These are phyloP conservation scores for Gloeophyllum trabeum DNA, from an alignment of 768 basidiomycete genomes.

Conservation along the genomic window DNA sequence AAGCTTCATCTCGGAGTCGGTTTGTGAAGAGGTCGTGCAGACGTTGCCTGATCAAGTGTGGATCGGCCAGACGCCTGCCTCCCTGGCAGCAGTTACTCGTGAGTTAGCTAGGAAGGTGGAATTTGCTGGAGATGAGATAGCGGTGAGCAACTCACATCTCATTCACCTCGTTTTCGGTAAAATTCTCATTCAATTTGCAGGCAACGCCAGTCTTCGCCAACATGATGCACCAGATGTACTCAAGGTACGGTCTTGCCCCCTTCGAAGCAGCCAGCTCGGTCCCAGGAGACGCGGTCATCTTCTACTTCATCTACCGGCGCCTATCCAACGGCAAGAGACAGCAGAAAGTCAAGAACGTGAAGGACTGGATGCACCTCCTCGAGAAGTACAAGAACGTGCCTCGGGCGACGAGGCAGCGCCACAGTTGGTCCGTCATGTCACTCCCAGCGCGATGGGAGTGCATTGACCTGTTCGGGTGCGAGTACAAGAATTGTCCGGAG, in stretches of 20 bases:
- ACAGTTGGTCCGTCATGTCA: constrained; percentile 12
- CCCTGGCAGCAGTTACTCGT: constrained; percentile 12
- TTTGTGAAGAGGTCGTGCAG: constrained; percentile 10
- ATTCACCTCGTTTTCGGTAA: too few species aligned
- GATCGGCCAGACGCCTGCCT: constrained; percentile 14
- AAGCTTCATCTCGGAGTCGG: constrained; percentile 4
- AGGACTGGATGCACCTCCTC: constrained; percentile 12
- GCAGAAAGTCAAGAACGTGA: not conserved
- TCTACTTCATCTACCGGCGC: constrained; percentile 17
- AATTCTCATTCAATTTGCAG: constrained; percentile 3
- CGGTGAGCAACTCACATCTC: too few species aligned
- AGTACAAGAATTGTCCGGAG: constrained; percentile 10
- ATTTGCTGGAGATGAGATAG: constrained; percentile 6
- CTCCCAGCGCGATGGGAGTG: constrained; percentile 17
- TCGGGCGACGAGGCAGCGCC: constrained; percentile 7
- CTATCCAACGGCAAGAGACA: constrained; percentile 7
- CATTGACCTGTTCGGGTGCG: constrained; percentile 2
- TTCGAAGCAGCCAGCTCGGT: constrained; percentile 12
- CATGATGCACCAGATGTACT: constrained; percentile 15
- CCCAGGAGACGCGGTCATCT: constrained; percentile 8
- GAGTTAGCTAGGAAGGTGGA: constrained; percentile 12
- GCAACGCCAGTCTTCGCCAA: constrained; percentile 10
- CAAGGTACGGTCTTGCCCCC: constrained; percentile 14
- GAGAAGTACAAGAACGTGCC: constrained; percentile 11
- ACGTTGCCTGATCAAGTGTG: constrained; percentile 13